Evolutionary conservation across 768 basidiomycete genomes (phyloP).

Genomic region (Chalciporus pseudorubinellus): DNA sequence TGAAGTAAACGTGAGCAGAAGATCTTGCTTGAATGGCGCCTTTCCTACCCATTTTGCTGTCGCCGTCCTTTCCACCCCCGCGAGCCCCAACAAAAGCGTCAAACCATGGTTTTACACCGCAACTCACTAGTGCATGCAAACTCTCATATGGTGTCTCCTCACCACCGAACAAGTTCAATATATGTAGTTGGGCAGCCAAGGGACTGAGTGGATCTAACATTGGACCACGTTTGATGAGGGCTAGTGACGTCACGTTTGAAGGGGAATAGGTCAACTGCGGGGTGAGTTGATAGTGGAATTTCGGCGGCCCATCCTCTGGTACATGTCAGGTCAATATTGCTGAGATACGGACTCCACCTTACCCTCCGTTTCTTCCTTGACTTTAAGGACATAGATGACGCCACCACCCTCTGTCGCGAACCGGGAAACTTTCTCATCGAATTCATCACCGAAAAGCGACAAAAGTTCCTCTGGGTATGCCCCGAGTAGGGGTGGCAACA

Average conservation of each 20-base stretch:
- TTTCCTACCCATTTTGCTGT: conserved; percentile 74
- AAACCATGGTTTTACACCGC: conserved; percentile 96
- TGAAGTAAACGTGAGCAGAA: conserved; percentile 22
- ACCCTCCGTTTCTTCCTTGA: conserved; percentile 75
- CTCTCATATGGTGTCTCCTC: conserved; percentile 94
- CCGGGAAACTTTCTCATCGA: conserved; percentile 69
- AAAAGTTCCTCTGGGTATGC: conserved; percentile 63
- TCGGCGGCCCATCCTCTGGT: conserved; percentile 64
- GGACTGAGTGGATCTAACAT: conserved; percentile 79
- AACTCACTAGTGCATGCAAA: conserved; percentile 91
- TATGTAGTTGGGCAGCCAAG: conserved; percentile 82
- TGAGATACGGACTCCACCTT: conserved; percentile 18
- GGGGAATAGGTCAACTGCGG: conserved; percentile 77
- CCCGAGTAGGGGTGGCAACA: conserved; percentile 84
- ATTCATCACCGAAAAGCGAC: conserved; percentile 67
- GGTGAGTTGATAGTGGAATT: conserved; percentile 65
- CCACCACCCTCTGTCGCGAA: conserved; percentile 77
- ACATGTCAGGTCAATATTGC: conserved; percentile 8
- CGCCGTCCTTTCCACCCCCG: conserved; percentile 69
- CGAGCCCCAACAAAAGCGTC: conserved; percentile 93
- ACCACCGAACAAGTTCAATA: conserved; percentile 87
- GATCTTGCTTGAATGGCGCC: conserved; percentile 1
- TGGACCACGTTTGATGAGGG: conserved; percentile 89
- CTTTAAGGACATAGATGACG: conserved; percentile 81
- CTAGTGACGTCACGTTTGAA: conserved; percentile 79